A percentile compares a stretch with the other conserved stretches of the same genome.
Evolutionary conservation across 805 yeast genomes (phyloP).

Genomic region (Cyberlindnera maritima): DNA sequence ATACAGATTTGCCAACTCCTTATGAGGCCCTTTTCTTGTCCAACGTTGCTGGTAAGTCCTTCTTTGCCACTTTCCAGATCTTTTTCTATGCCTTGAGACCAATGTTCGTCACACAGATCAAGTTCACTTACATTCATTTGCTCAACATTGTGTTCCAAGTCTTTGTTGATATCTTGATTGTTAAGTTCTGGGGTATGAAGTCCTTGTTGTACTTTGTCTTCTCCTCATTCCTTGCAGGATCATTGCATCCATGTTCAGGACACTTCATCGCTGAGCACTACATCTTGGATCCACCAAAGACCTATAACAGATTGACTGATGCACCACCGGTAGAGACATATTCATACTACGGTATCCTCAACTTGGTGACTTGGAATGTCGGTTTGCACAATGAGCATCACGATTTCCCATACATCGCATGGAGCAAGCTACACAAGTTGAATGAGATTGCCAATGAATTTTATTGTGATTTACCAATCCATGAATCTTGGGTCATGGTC

Average conservation of each 20-base stretch:
- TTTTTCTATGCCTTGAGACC: constrained; percentile 90
- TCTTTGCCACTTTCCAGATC: constrained; percentile 86
- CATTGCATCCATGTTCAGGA: constrained; percentile 91
- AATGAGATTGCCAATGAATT: constrained; percentile 72
- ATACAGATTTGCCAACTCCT: constrained; percentile 84
- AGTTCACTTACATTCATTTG: constrained; percentile 72
- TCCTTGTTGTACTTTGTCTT: constrained; percentile 64
- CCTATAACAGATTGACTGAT: constrained; percentile 27
- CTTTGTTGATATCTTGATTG: constrained; percentile 53
- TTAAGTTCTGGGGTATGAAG: constrained; percentile 60
- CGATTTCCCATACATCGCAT: constrained; percentile 90
- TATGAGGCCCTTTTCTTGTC: constrained; percentile 74
- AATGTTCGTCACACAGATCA: constrained; percentile 74
- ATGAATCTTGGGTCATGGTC: constrained; percentile 76
- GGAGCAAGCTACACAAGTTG: constrained; percentile 73
- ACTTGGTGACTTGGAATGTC: constrained; percentile 83
- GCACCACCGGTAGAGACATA: constrained; percentile 76
- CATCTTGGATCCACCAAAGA: constrained; percentile 56
- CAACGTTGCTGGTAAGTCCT: constrained; percentile 80
- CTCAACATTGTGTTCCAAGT: constrained; percentile 60
- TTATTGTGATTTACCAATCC: constrained; percentile 75
- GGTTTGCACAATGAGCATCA: constrained; percentile 96
- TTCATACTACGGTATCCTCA: constrained; percentile 82
- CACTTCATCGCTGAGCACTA: constrained; percentile 96
- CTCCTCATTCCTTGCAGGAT: constrained; percentile 85